Evolutionary conservation across 1,139 yeast genomes (phyloP), one percentile per base, ranked within the genome.

Genomic region (Candida frijolesensis): DNA sequence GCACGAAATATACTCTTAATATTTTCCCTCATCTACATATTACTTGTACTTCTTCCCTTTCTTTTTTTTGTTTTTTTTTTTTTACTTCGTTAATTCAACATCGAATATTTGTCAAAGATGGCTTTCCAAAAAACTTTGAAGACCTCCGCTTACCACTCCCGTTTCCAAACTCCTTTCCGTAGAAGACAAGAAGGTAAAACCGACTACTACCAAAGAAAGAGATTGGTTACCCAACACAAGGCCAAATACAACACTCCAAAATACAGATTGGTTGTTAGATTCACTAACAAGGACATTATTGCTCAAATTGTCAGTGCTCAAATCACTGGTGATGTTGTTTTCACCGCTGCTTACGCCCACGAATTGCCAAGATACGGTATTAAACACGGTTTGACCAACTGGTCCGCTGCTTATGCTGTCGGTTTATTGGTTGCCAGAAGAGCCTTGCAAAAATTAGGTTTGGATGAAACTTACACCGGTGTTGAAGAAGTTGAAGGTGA

Each of bases 131-230:
- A 84, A 74, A 69, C 70, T 61, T 70, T 74, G 66, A 91, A 91
- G 85, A 77, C 83, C 72, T 85, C 96, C 70, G 95, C 98, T 66
- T 94, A 95, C 94, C 91, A 85, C 85, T 91, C 98, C 76, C 94
- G 99, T 79, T 94, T 86, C 96, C 99, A 94, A 85, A 94, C 99
- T 76, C 97, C 98, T 67, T 94, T 91, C 97, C 91, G 99, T 80
- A 91, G 99, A 87, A 90, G 99, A 89, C 91, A 96, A 78, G 98
- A 95, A 82, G 99, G 99, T 83, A 94, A 95, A 87, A 94, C 99
- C 76, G 99, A 94, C 79, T 94, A 92, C 96, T 94, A 92, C 87
- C 97, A 96, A 80, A 94, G 99, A 87, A 94, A 94, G 96, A 91
- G 99, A 85, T 84, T 94, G 76, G 95, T 94, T 74, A 84, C 97